Evolutionary conservation across 768 basidiomycete genomes (phyloP).

Genomic region (Kwoniella sp.): DNA sequence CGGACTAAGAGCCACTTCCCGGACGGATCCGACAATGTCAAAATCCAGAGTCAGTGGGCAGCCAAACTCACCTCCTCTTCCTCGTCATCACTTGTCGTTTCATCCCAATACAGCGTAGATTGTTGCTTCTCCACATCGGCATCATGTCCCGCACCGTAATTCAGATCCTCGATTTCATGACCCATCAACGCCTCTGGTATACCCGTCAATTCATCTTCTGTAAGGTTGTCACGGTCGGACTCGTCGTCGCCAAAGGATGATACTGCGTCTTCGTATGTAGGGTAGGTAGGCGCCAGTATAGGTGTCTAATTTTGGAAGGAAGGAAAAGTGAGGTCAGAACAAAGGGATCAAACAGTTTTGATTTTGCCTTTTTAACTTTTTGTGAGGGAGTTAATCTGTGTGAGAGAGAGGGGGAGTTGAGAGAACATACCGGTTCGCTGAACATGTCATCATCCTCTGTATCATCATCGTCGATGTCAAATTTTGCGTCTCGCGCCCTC

Average conservation of each 20-base stretch:
- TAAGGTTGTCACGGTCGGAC: conserved; percentile 32
- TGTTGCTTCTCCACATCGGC: conserved; percentile 28
- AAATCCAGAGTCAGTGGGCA: not conserved
- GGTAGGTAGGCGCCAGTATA: conserved; percentile 6
- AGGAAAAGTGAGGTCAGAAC: not conserved
- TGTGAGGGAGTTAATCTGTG: too few species aligned
- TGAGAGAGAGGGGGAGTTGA: too few species aligned
- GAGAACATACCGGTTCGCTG: not conserved
- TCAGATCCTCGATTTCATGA: conserved; percentile 50
- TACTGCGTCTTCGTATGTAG: conserved; percentile 22
- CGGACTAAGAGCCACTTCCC: too few species aligned
- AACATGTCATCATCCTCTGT: conserved; percentile 17
- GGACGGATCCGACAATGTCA: too few species aligned
- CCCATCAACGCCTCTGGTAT: conserved; percentile 44
- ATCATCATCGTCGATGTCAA: conserved; percentile 23
- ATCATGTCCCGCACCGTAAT: conserved; percentile 44
- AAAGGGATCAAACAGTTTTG: not conserved
- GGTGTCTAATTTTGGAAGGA: conserved; percentile 9
- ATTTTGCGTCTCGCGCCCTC: conserved; percentile 48
- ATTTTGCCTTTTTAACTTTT: too few species aligned
- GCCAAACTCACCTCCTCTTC: conserved; percentile 39
- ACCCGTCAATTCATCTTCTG: conserved; percentile 32
- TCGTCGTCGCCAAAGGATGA: conserved; percentile 48
- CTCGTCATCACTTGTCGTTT: conserved; percentile 35
- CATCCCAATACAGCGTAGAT: conserved; percentile 28